Evolutionary conservation across 306 rosid species (phyloP), one percentile per base, ranked within the genome.

Genomic region (Vachellia collinsii): DNA sequence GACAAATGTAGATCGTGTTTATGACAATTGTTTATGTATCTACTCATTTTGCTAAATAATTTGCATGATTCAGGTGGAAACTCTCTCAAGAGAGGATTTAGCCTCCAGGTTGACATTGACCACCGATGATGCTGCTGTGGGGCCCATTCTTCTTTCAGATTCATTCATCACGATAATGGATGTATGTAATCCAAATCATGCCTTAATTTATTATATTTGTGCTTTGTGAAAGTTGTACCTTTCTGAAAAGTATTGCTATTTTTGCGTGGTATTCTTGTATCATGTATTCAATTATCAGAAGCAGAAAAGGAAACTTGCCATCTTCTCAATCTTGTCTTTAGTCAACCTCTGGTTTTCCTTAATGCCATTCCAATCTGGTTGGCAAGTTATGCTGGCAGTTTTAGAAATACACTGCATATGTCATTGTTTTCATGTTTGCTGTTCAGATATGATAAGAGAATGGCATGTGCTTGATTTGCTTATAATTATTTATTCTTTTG

Each of bases 51-150:
- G 58, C 56, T 44, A 25, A 44, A 23, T 22, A 46, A 23, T 22
- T 78, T 70, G 77, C 42, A 39, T 74, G 16, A 75, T 79, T 81
- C 87, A 95, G 99, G 99, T 95, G 76, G 99, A 95, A 85, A 95
- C 91, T 65, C 94, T 95, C 76, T 91, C 98, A 54, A 90, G 78
- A 87, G 99, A 95, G 10, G 99, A 95, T 84, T 81, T 95, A 87
- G 99, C 98, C 73, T 89, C 99, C 64, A 90, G 99, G 89, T 82
- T 95, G 90, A 93, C 96, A 53, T 86, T 95, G 88, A 93, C 96
- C 66, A 93, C 93, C 19, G 97, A 89, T 85, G 89, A 89, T 86
- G 93, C 93, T 83, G 85, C 97, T 48, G 90, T 95, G 77, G 99
- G 97, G 86, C 86, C 96, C 19, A 53, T 70, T 46, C 75, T 93